A percentile compares a stretch with the other conserved stretches of the same genome.
These are phyloP conservation scores for Candida andamanensis DNA, from an alignment of 805 yeast genomes.

Conservation along the genomic window DNA sequence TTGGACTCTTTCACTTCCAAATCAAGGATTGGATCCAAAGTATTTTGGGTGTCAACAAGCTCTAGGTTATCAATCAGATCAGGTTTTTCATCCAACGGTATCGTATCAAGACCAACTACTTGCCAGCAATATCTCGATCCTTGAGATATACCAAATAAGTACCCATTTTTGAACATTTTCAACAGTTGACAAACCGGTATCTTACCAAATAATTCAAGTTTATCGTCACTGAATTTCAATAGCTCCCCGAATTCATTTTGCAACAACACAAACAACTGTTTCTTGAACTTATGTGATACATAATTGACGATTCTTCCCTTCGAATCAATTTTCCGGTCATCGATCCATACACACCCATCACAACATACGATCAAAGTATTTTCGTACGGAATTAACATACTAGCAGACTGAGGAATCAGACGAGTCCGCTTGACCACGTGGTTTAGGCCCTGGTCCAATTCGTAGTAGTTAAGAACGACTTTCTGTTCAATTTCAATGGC, in stretches of 20 bases:
- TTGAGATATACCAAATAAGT: conserved; percentile 57
- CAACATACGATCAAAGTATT: conserved; percentile 58
- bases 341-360: conserved; percentile 46
- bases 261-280: conserved; percentile 58
- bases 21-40: conserved; percentile 49
- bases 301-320: conserved; percentile 43
- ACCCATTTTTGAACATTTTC: conserved; percentile 68
- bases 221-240: conserved; percentile 53
- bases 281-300: conserved; percentile 61
- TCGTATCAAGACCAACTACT: conserved; percentile 46
- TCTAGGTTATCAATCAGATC: conserved; percentile 52
- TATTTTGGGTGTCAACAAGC: conserved; percentile 45
- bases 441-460: conserved; percentile 81
- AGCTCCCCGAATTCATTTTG: conserved; percentile 74
- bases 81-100: conserved; percentile 68
- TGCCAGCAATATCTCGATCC: conserved; percentile 71
- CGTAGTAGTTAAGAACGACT: conserved; percentile 57
- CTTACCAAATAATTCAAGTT: conserved; percentile 70
- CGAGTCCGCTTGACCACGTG: conserved; percentile 50
- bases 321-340: conserved; percentile 27
- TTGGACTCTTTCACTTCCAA: conserved; percentile 16
- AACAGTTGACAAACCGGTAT: conserved; percentile 55
- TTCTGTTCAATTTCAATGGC: conserved; percentile 57
- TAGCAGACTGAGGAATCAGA: conserved; percentile 32
- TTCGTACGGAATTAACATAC: conserved; percentile 62